phyloP scores from a whole-genome alignment of 306 rosid species.

The Geum urbanum region DNA sequence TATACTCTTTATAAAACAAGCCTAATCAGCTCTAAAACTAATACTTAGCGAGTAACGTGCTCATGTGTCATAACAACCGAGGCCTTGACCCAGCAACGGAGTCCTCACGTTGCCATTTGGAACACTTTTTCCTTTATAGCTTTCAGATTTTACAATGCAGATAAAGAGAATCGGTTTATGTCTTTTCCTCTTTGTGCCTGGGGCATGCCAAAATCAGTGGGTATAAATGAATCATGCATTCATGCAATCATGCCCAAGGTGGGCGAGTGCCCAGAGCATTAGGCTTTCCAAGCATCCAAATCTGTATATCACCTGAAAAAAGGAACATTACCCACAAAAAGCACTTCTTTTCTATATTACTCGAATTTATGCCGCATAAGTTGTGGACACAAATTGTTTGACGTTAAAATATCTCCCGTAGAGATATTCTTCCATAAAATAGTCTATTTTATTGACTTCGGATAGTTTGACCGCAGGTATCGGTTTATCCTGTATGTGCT shows the following conservation, averaged over 20 bases:
- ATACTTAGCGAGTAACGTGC: too few relatives aligned
- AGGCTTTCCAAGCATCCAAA: conserved; percentile 37
- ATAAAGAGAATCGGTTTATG: conserved; percentile 25
- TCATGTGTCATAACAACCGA: too few relatives aligned
- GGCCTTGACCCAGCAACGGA: too few relatives aligned
- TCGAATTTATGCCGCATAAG: too few relatives aligned
- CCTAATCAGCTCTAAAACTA: too few relatives aligned
- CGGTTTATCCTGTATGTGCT: too few relatives aligned
- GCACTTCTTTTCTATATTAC: not conserved
- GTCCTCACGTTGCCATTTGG: not conserved
- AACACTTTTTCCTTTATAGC: conserved; percentile 11
- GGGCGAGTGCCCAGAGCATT: conserved; percentile 58
- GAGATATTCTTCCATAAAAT: too few relatives aligned
- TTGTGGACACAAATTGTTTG: too few relatives aligned
- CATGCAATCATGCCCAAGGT: not conserved
- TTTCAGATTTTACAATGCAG: conserved; percentile 17
- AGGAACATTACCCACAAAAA: conserved; percentile 19
- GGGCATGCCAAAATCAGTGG: conserved; percentile 42
- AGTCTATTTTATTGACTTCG: too few relatives aligned
- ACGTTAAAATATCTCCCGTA: too few relatives aligned
- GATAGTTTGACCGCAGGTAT: too few relatives aligned
- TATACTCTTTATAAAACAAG: too few relatives aligned
- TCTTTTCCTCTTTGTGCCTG: conserved; percentile 27
- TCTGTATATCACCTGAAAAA: conserved; percentile 27
- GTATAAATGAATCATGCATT: conserved; percentile 9